These are phyloP conservation scores for Eucalyptus urophylla DNA, from an alignment of 345 rosid genomes.

Conservation along the genomic window DNA sequence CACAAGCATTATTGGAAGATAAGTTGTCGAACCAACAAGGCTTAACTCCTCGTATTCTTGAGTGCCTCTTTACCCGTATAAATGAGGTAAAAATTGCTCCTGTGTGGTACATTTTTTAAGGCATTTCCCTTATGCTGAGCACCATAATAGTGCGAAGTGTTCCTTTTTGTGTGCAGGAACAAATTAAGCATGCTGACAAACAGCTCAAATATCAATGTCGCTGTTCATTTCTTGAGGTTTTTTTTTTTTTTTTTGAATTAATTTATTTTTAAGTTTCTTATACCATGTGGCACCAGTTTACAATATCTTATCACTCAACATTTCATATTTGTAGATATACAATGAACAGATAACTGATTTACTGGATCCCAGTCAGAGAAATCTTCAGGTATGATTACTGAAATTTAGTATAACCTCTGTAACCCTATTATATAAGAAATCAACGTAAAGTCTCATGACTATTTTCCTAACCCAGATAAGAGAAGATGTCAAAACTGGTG, in stretches of 20 bases:
- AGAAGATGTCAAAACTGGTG: slow-evolving; percentile 93
- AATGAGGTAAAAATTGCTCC: slow-evolving; percentile 48
- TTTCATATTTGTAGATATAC: slow-evolving; percentile 61
- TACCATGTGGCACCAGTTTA: background rate
- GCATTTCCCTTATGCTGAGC: background rate
- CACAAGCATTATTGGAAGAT: slow-evolving; percentile 65
- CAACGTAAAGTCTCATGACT: background rate
- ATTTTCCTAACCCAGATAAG: slow-evolving; percentile 49
- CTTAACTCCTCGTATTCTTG: slow-evolving; percentile 85
- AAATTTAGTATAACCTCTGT: background rate
- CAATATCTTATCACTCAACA: background rate
- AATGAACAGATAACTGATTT: slow-evolving; percentile 98
- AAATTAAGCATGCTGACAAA: slow-evolving; percentile 64
- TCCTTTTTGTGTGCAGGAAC: slow-evolving; percentile 44
- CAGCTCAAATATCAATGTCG: slow-evolving; percentile 95
- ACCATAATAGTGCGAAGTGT: background rate
- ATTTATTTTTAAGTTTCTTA: background rate
- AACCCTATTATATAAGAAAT: background rate
- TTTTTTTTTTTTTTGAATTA: background rate
- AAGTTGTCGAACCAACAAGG: slow-evolving; percentile 60
- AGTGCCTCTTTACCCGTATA: slow-evolving; percentile 68
- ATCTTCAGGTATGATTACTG: slow-evolving; percentile 52
- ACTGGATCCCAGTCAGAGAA: slow-evolving; percentile 80
- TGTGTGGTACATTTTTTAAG: background rate
- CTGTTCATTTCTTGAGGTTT: slow-evolving; percentile 94